Percentiles rank a stretch among this genome's conserved stretches.
Conservation (phyloP, 1,139 yeast species). For the Eremothecium coryli region DNA sequence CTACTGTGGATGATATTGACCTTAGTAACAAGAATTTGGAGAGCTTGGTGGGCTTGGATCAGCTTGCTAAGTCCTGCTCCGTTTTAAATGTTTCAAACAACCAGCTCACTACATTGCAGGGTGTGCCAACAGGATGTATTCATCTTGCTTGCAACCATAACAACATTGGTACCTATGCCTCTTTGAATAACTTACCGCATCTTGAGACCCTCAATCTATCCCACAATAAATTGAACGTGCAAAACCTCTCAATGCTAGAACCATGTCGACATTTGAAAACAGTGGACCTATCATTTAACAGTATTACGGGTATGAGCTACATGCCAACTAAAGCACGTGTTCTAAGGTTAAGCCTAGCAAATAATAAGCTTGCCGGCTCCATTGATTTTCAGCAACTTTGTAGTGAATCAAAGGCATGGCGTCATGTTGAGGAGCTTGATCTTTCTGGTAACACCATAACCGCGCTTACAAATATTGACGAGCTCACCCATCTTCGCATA, state of each 20-base stretch:
- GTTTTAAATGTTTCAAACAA: constrained; percentile 17
- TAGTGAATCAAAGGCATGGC: constrained; percentile 16
- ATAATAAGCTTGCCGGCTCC: constrained; percentile 21
- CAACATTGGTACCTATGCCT: constrained; percentile 14
- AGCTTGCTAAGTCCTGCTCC: constrained; percentile 19
- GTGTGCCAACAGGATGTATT: constrained; percentile 14
- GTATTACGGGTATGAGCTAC: constrained; percentile 18
- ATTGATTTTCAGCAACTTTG: constrained; percentile 17
- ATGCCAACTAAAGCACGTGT: constrained; percentile 13
- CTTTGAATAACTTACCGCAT: constrained; percentile 17
- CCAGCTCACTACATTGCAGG: constrained; percentile 17
- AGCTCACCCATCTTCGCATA: constrained; percentile 13
- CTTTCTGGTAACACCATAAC: constrained; percentile 20
- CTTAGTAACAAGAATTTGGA: constrained; percentile 11
- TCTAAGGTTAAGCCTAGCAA: constrained; percentile 15
- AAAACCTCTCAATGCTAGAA: constrained; percentile 15
- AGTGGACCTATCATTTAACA: constrained; percentile 21
- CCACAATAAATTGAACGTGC: constrained; percentile 15
- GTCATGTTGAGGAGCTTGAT: constrained; percentile 18
- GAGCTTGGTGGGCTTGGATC: constrained; percentile 19
- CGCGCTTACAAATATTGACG: constrained; percentile 14
- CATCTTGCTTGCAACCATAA: constrained; percentile 15
- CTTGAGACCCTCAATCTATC: constrained; percentile 20
- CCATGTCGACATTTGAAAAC: constrained; percentile 15
- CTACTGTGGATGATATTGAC: constrained; percentile 12